Percentiles rank a stretch among this genome's conserved stretches.
phyloP scores from a whole-genome alignment of 2,329 filamentous ascomycete genomes.

The Talaromyces sp. region DNA sequence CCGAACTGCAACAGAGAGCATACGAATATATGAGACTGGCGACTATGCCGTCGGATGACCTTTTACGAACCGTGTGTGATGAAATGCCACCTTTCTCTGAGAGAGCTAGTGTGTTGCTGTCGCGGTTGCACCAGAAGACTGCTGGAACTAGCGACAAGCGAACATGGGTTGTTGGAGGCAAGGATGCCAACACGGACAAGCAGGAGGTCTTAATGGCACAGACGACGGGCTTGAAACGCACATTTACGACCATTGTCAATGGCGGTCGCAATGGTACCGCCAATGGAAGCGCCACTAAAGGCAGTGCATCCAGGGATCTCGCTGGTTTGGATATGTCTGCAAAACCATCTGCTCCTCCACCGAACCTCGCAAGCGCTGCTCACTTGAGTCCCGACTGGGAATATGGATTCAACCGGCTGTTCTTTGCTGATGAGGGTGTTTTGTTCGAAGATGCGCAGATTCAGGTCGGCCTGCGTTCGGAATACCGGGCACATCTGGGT shows the following conservation, averaged over 20 bases:
- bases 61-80: conserved; percentile 89
- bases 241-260: conserved; percentile 61
- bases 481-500: conserved; percentile 92
- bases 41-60: conserved; percentile 79
- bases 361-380: conserved; percentile 85
- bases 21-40: conserved; percentile 90
- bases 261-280: conserved; percentile 23
- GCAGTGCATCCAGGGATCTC: conserved; percentile 60
- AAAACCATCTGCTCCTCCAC: conserved; percentile 50
- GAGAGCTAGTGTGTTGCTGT: conserved; percentile 83
- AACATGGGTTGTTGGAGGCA: conserved; percentile 96
- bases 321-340: conserved; percentile 72
- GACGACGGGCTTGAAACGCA: conserved; percentile 75
- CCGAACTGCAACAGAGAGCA: conserved; percentile 90
- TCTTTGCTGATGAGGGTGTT: conserved; percentile 76
- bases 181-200: conserved; percentile 80
- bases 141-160: conserved; percentile 88
- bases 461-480: conserved; percentile 84
- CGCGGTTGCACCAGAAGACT: conserved; percentile 89
- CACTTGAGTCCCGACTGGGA: conserved; percentile 96
- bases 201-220: conserved; percentile 76
- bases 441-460: conserved; percentile 94
- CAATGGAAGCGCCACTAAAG: conserved; percentile 28
- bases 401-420: conserved; percentile 74
- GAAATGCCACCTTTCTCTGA: conserved; percentile 99